Base-by-base conservation (phyloP, 2,329 filamentous ascomycete genomes). In the Penicillium sp. region DNA sequence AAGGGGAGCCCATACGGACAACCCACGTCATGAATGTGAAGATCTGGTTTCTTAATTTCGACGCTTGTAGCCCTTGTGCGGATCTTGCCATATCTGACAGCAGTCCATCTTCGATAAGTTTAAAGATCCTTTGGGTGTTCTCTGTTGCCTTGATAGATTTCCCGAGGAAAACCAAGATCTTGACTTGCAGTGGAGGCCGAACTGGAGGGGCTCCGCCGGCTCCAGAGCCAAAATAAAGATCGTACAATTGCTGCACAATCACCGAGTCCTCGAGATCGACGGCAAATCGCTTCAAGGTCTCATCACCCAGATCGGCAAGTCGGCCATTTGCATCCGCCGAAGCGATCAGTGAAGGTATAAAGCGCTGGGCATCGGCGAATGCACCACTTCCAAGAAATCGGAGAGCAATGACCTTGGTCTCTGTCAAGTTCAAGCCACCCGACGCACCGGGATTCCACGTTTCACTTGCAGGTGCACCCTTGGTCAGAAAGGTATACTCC, bases 11-110 rank as follows among this genome's bases (percentile, higher is more conserved):
- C 53, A 88, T 81, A 20, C 84, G 80, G 7, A 90, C 86, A 8
- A 93, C 81, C 80, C 90, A 97, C 36, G 87, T 86, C 40, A 94
- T 79, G 54, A 91, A 94, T 26, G 84, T 80, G 56, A 97, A 93
- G 3, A 95, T 76, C 1, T 90, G 87, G 31, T 81, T 83, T 50
- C 89, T 80, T 7, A 96, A 76, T 61, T 93, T 94, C 1, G 80
- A 78, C 2, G 81, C 81, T 64, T 95, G 89, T 6, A 91, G 73
- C 0, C 83, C 81, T 20, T 76, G 77, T 7, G 74, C 72, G 30
- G 65, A 68, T 36, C 54, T 57, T 52, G 70, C 57, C 31, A 49
- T 43, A 34, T 63, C 57, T 11, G 73, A 69, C 47, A 75, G 59
- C 65, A 89, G 68, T 67, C 86, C 70, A 69, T 82, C 67, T 64